Percentiles rank a stretch among this genome's conserved stretches.
phyloP scores from a whole-genome alignment of 768 basidiomycete species.

The Psilocybe tampanensis region DNA sequence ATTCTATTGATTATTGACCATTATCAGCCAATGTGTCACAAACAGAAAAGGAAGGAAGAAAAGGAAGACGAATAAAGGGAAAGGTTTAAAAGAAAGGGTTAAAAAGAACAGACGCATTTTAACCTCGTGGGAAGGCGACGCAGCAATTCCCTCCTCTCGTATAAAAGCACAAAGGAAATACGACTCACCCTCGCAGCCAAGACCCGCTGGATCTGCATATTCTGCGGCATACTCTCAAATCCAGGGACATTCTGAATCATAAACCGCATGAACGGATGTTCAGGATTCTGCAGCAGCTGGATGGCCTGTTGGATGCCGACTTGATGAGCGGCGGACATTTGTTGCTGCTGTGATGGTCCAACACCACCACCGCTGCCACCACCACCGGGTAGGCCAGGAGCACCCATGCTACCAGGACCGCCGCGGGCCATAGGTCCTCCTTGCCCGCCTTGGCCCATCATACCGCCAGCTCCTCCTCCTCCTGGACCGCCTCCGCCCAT shows the following conservation, averaged over 20 bases:
- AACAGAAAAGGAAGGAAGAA: background rate
- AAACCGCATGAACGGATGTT: background rate
- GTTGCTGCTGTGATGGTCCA: too few species aligned
- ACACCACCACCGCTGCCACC: background rate
- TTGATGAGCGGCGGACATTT: background rate
- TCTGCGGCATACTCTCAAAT: background rate
- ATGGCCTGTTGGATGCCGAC: background rate
- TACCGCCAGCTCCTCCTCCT: background rate
- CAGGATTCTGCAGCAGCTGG: background rate
- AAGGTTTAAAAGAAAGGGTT: background rate
- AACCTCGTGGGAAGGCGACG: too few species aligned
- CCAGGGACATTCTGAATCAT: background rate
- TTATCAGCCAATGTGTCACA: background rate
- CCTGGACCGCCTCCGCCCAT: background rate
- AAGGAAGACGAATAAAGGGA: background rate
- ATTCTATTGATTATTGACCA: background rate
- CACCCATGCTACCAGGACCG: background rate
- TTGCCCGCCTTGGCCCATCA: background rate
- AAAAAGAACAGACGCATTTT: too few species aligned
- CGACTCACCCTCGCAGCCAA: background rate
- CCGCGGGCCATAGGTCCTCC: background rate
- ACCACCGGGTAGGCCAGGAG: background rate
- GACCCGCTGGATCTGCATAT: background rate
- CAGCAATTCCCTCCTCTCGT: background rate
- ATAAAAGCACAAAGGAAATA: background rate